Base-by-base conservation (phyloP, 1,284 basidiomycete species). In the Polyporus tsugae region DNA sequence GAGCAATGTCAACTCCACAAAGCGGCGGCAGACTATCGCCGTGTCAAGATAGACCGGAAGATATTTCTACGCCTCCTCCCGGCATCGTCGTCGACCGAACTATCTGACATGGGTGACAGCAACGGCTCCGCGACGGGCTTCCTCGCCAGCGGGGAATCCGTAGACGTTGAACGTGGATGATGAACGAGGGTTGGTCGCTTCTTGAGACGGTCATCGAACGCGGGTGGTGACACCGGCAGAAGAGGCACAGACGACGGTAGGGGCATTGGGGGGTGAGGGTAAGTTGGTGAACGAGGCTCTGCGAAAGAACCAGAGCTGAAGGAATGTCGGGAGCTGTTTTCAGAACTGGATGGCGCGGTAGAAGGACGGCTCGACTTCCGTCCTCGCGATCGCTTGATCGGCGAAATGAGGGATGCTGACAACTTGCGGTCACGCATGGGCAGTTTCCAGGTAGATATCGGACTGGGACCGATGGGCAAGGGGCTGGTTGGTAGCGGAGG, bases 271-370 rank as follows among this genome's bases (percentile, higher is more conserved):
- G 70, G 72, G 33, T 70, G 66, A 22, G 70, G 72, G 25, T 70
- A 64, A 22, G 57, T 57, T 41, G 68, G 64, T 9, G 70, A 65
- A 38, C 66, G 71, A n/a, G 71, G 69, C 36, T 68, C 68, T 15
- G 53, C 55, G 49, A 44, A 44, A 7, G 62, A 49, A 5, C 29
- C 60, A 11, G 39, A 62, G 52, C 65, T 60, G 38, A 68, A 39
- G 17, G 69, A 70, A 38, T 42, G 53, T 9, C 71, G 59, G 2
- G 69, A 62, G 2, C 68, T 63, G 22, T 64, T 65, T 29, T 55
- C 63, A 29, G 70, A 53, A 39, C 46, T 70, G 6, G 82, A 82
- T 9, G 82, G 82, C 9, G 84, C 83, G n/a, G 85, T 85, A 3
- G 84, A 80, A 41, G 84, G 84, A 35, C 84, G 77, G 13, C 76